Base-by-base conservation (phyloP, 2,329 filamentous ascomycete genomes). In the Stachybotrys echinatus region DNA sequence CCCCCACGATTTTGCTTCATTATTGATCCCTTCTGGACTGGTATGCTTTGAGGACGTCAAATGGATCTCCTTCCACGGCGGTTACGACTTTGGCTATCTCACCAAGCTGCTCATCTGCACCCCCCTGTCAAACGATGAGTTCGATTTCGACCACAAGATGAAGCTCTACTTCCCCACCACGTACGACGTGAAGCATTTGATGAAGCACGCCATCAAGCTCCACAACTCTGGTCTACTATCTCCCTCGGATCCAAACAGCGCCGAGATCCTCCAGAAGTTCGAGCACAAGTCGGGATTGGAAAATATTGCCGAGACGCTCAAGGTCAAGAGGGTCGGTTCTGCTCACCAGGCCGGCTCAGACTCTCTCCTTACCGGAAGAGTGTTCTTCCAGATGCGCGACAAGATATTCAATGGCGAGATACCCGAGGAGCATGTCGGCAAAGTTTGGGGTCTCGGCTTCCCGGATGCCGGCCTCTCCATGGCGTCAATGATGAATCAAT, bases 61-160 rank as follows among this genome's bases (percentile, higher is more conserved):
- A 66, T 99, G 94, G 94, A 89, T 99, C 55, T 95, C 90, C 4
- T 97, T 97, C 72, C 94, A 99, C 68, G 94, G 90, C 23, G 94
- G 92, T 53, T 99, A 99, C 70, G 94, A 99, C 73, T 97, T 99
- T 70, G 94, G 92, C 45, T 97, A 97, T 64, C 77, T 99, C 44
- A 92, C 95, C 63, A 99, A 99, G 72, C 84, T 96, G 51, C 85
- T 99, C 66, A 86, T 89, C 50, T 88, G 88, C 70, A 81, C 85
- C 57, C 83, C 87, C 42, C 77, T 99, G 7, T 94, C 94, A 1
- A 88, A 91, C 58, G 90, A 95, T 58, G 94, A 97, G 66, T 80
- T 85, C 46, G 86, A 94, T 55, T 99, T 97, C 67, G 88, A 95
- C 65, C 82, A 86, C 61, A 81, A 92, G 45, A 89, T 97, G 70